Conservation (phyloP, 2,329 filamentous ascomycete species). For the Scedosporium boydii region DNA sequence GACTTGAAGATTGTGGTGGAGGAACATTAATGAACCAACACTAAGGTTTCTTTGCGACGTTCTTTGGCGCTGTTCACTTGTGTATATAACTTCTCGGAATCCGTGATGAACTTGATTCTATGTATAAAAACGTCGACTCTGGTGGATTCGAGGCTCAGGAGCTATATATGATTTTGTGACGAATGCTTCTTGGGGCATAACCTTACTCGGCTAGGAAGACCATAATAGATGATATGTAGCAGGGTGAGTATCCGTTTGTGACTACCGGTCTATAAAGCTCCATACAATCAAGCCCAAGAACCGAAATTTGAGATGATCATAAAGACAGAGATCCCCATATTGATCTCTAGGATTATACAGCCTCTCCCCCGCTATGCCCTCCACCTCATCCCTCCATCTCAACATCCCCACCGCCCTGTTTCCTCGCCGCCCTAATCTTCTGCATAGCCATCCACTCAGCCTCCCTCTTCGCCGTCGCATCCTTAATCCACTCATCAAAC, state of each 20-base stretch:
- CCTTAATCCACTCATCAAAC: conserved; percentile 58
- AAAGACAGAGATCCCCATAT: not conserved
- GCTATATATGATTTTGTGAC: too few species aligned
- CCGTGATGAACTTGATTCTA: not conserved
- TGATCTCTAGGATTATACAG: not conserved
- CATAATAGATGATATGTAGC: too few species aligned
- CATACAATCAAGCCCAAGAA: not conserved
- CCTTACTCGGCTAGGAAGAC: too few species aligned
- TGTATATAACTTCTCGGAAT: not conserved
- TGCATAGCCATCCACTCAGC: conserved; percentile 19
- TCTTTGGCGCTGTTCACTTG: not conserved
- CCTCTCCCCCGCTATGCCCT: not conserved
- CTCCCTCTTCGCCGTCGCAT: conserved; percentile 49
- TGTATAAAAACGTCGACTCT: not conserved
- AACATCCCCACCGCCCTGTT: conserved; percentile 28
- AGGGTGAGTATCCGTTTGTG: not conserved
- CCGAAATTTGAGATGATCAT: not conserved
- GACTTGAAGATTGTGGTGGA: not conserved
- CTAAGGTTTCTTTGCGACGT: too few species aligned
- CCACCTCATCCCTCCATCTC: conserved; percentile 25
- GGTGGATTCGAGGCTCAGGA: too few species aligned
- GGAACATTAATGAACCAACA: not conserved
- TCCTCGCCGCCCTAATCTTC: conserved; percentile 21
- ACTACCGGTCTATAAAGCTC: not conserved
- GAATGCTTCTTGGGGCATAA: too few species aligned